A percentile compares a stretch with the other conserved stretches of the same genome.
Conservation (phyloP, 2,329 filamentous ascomycete species). For the Penicillium oxalicum region DNA sequence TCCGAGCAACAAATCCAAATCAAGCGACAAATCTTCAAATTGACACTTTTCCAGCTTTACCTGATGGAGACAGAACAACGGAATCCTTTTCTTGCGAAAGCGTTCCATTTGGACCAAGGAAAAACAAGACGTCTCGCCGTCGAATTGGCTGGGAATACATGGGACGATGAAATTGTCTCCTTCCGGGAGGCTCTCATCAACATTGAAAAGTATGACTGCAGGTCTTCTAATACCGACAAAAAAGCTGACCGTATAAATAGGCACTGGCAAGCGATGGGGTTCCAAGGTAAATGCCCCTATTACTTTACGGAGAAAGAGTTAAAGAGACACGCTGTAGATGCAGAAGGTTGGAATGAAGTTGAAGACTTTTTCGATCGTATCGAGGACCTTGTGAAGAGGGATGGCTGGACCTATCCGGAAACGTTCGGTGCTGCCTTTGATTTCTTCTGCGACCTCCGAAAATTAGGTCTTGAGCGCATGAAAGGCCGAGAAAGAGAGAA, state of each 20-base stretch:
- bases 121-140: constrained; percentile 19
- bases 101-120: constrained; percentile 19
- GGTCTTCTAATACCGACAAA: no score
- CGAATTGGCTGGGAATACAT: constrained; percentile 19
- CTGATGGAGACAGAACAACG: constrained; percentile 13
- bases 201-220: constrained; percentile 17
- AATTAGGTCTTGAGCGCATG: constrained; percentile 27
- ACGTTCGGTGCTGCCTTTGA: constrained; percentile 33
- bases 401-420: constrained; percentile 36
- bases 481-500: constrained; percentile 26
- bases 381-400: constrained; percentile 29
- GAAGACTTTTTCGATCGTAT: constrained; percentile 35
- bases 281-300: constrained; percentile 17
- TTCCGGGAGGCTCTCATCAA: constrained; percentile 22
- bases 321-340: constrained; percentile 12
- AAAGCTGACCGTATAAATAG: constrained; percentile 19
- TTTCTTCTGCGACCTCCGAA: constrained; percentile 31
- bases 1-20: constrained; percentile 10
- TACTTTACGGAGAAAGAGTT: constrained; percentile 21
- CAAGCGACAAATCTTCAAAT: constrained; percentile 16
- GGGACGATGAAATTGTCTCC: constrained; percentile 22
- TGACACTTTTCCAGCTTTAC: constrained; percentile 21
- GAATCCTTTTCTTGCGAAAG: constrained; percentile 13
- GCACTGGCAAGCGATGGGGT: constrained; percentile 16
- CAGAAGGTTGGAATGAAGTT: constrained; percentile 21